phyloP scores from a whole-genome alignment of 768 basidiomycete genomes.

The Amanita subjunquillea region DNA sequence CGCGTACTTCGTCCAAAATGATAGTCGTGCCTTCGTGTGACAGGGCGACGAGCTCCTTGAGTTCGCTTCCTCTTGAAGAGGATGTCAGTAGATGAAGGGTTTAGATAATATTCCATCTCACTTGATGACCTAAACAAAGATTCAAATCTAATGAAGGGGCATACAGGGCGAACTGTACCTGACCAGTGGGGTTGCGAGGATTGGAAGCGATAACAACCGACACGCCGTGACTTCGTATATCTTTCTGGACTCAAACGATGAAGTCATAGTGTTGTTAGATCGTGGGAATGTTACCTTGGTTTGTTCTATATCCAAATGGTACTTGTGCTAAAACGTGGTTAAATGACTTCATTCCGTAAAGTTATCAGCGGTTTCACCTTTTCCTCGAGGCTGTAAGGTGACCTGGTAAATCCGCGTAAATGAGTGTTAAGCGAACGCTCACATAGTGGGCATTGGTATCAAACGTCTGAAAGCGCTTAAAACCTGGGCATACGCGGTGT shows the following conservation, averaged over 20 bases:
- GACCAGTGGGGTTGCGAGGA: constrained; percentile 97
- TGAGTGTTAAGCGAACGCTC: constrained; percentile 17
- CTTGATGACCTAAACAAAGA: constrained; percentile 37
- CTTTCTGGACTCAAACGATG: constrained; percentile 43
- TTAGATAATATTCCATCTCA: constrained; percentile 10
- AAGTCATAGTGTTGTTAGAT: background rate
- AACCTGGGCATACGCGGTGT: constrained; percentile 82
- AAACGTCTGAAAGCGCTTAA: constrained; percentile 80
- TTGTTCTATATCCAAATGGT: constrained; percentile 70
- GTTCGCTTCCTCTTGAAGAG: constrained; percentile 55
- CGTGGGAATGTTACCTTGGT: constrained; percentile 40
- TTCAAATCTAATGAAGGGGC: background rate
- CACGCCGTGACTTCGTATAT: constrained; percentile 75
- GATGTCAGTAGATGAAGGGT: background rate
- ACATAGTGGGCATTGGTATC: constrained; percentile 87
- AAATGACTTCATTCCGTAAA: background rate
- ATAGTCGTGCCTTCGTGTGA: constrained; percentile 73
- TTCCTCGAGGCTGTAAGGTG: constrained; percentile 30
- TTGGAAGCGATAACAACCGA: constrained; percentile 85
- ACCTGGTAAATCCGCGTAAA: constrained; percentile 1
- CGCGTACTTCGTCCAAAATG: constrained; percentile 67
- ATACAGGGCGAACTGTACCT: constrained; percentile 30
- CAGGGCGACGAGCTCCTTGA: constrained; percentile 69
- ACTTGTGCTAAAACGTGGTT: constrained; percentile 36
- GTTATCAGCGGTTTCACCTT: constrained; percentile 10